Evolutionary conservation across 345 rosid species (phyloP).

Genomic region (Salix udensis): DNA sequence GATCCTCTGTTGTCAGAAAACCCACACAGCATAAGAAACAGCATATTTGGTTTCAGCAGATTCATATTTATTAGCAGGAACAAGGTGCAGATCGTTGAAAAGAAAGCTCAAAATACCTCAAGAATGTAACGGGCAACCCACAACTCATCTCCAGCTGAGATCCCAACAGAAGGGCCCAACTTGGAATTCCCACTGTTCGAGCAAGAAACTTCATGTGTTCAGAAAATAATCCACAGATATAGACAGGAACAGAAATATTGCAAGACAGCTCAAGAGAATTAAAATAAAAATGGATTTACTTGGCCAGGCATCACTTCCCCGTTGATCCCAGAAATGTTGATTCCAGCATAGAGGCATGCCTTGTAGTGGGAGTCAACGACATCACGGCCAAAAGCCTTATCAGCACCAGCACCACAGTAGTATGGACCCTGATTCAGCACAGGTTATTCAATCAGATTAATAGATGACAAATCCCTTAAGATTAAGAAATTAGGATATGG

Average conservation of each 20-base stretch:
- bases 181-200: conserved; percentile 27
- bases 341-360: conserved; percentile 23
- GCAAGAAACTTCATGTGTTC: neutral
- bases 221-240: neutral
- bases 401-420: conserved; percentile 26
- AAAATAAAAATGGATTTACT: neutral
- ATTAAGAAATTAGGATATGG: neutral
- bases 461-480: neutral
- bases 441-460: neutral
- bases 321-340: conserved; percentile 22
- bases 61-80: neutral
- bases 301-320: conserved; percentile 31
- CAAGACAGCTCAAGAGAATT: no score
- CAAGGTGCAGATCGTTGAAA: neutral
- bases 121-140: conserved; percentile 27
- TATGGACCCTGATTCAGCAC: conserved; percentile 16
- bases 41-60: neutral
- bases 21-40: neutral
- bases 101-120: conserved; percentile 6
- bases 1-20: conserved; percentile 17
- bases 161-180: conserved; percentile 25
- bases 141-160: conserved; percentile 23
- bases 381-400: conserved; percentile 25
- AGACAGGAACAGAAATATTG: no score
- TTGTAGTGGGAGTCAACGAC: conserved; percentile 23